phyloP scores from a whole-genome alignment of 257 asterid genomes.

The Leptodermis oblonga region DNA sequence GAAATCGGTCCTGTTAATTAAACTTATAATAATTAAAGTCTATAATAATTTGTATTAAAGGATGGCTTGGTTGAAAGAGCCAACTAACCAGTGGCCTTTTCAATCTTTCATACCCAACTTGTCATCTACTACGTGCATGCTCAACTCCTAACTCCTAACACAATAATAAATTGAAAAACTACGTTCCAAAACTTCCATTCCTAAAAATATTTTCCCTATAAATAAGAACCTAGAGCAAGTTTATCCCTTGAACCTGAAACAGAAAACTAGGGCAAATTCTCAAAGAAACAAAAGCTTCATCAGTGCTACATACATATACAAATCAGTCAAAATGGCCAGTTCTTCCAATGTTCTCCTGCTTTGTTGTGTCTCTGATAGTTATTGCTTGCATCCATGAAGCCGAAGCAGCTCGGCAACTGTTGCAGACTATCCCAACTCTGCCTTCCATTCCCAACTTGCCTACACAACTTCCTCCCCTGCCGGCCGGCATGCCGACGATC shows the following conservation, averaged over 20 bases:
- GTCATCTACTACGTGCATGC: not conserved
- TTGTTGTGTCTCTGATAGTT: not conserved
- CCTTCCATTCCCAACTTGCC: conserved; percentile 9
- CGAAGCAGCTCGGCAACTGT: conserved; percentile 1
- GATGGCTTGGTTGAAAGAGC: not conserved
- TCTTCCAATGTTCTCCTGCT: not conserved
- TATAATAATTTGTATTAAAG: too few relatives aligned
- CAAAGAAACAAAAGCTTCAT: not conserved
- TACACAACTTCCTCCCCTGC: not conserved
- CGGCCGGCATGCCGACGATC: not conserved
- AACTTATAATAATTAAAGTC: too few relatives aligned
- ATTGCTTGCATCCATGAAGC: not conserved
- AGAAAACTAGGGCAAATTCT: not conserved
- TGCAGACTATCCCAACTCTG: conserved; percentile 2
- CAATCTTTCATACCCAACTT: not conserved
- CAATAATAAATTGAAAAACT: not conserved
- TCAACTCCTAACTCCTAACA: too few relatives aligned
- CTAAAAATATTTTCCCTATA: not conserved
- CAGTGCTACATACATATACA: not conserved
- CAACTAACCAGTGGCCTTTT: not conserved
- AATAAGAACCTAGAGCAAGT: not conserved
- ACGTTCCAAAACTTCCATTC: not conserved
- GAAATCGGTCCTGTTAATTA: too few relatives aligned
- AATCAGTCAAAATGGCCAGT: not conserved
- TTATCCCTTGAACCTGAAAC: not conserved